These are phyloP conservation scores for Colletotrichum tanaceti DNA, from an alignment of 2,329 filamentous ascomycete species.

Conservation along the genomic window DNA sequence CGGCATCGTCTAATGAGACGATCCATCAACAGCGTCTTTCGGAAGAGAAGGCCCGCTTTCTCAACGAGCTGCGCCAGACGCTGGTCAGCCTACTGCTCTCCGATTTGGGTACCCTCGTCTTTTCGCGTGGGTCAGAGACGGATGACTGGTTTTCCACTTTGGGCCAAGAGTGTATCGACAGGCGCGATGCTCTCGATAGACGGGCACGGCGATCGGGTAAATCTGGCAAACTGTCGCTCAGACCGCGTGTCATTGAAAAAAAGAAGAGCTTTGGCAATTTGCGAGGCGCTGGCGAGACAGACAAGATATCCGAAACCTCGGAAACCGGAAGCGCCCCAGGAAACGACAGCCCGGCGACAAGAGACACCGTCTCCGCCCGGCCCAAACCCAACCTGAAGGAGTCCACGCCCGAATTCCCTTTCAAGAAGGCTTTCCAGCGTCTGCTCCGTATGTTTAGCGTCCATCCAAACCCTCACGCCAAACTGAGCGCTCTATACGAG, in stretches of 20 bases:
- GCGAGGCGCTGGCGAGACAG: constrained; percentile 60
- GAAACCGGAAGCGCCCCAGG: constrained; percentile 53
- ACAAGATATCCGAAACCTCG: constrained; percentile 53
- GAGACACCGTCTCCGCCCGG: constrained; percentile 52
- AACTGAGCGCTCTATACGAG: constrained; percentile 85
- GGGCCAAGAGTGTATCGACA: constrained; percentile 73
- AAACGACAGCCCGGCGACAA: constrained; percentile 56
- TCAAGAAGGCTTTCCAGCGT: constrained; percentile 81
- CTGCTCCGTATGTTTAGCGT: constrained; percentile 88
- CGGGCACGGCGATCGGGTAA: constrained; percentile 56
- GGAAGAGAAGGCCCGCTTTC: constrained; percentile 81
- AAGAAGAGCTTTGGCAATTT: constrained; percentile 77
- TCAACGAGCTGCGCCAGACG: constrained; percentile 80
- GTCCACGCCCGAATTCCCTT: constrained; percentile 74
- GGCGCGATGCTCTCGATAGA: constrained; percentile 66
- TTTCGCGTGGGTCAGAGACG: constrained; percentile 91
- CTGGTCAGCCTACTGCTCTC: constrained; percentile 88
- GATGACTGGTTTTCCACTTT: constrained; percentile 85
- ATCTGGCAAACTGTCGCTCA: constrained; percentile 56
- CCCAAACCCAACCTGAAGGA: constrained; percentile 49
- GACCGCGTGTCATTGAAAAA: constrained; percentile 68
- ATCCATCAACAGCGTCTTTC: constrained; percentile 70
- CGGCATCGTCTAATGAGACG: constrained; percentile 75
- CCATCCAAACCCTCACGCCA: constrained; percentile 87
- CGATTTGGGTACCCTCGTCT: constrained; percentile 87